These are phyloP conservation scores for Nepenthes gracilis DNA, from an alignment of 148 eudicot genomes.

Conservation along the genomic window DNA sequence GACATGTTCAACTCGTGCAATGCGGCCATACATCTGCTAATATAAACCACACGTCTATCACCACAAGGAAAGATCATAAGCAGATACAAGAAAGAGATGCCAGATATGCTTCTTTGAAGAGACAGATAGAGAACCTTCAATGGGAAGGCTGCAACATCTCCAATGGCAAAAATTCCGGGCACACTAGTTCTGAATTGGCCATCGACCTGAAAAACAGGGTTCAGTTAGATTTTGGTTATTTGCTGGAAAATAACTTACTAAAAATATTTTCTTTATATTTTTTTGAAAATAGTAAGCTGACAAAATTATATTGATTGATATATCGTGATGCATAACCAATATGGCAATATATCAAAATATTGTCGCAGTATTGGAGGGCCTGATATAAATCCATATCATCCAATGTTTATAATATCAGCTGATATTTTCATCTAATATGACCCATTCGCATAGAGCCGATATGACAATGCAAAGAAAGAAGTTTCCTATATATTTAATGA, in stretches of 20 bases:
- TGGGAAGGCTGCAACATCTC: constrained; percentile 98
- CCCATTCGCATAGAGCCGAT: no score
- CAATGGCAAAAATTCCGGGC: constrained; percentile 91
- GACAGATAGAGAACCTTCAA: constrained; percentile 38
- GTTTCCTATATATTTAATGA: no score
- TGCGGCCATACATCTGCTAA: constrained; percentile 74
- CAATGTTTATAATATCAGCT: no score
- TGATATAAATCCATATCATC: no score
- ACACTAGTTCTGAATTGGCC: constrained; percentile 76
- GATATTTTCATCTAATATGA: no score
- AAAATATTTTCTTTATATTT: background rate
- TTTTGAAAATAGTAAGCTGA: background rate
- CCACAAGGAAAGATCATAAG: background rate
- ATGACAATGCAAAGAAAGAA: no score
- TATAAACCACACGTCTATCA: background rate
- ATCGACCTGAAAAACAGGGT: constrained; percentile 63
- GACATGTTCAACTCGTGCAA: constrained; percentile 89
- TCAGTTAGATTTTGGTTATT: background rate
- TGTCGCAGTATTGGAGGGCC: no score
- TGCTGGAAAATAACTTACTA: background rate
- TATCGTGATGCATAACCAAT: no score
- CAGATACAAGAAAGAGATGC: constrained; percentile 2
- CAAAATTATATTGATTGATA: no score
- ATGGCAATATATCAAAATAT: no score
- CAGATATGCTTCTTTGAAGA: background rate